Conservation (phyloP, 306 rosid genomes). For the Cucumis cinereus region DNA sequence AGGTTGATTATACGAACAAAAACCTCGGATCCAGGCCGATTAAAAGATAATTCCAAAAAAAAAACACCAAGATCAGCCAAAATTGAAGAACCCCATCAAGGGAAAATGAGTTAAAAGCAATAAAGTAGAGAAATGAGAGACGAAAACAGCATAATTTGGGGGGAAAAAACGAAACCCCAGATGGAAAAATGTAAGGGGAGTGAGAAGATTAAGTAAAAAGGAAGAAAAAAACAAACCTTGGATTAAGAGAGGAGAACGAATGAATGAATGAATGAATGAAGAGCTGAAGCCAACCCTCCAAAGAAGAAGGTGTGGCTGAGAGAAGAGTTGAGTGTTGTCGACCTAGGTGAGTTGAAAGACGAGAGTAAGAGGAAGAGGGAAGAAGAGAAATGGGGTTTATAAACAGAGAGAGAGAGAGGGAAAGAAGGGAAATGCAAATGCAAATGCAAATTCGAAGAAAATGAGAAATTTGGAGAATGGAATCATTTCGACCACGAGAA, state of each 20-base stretch:
- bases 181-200: background rate
- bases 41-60: background rate
- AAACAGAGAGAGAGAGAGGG: constrained; percentile 3
- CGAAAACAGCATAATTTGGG: background rate
- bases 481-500: constrained; percentile 18
- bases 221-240: background rate
- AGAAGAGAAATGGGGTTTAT: background rate
- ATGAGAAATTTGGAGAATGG: constrained; percentile 6
- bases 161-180: background rate
- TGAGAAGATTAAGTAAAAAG: background rate
- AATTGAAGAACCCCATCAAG: background rate
- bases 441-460: constrained; percentile 3
- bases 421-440: background rate
- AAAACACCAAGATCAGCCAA: too few species aligned
- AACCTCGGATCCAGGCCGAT: background rate
- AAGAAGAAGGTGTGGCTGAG: constrained; percentile 1
- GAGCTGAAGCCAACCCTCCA: constrained; percentile 14
- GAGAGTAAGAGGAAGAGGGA: background rate
- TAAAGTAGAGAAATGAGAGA: background rate
- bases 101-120: background rate
- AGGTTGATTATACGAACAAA: background rate
- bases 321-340: background rate
- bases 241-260: background rate
- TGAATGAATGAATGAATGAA: background rate
- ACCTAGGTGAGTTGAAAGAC: background rate